These are phyloP conservation scores for Claviceps africana DNA, from an alignment of 2,329 filamentous ascomycete genomes.

Conservation along the genomic window DNA sequence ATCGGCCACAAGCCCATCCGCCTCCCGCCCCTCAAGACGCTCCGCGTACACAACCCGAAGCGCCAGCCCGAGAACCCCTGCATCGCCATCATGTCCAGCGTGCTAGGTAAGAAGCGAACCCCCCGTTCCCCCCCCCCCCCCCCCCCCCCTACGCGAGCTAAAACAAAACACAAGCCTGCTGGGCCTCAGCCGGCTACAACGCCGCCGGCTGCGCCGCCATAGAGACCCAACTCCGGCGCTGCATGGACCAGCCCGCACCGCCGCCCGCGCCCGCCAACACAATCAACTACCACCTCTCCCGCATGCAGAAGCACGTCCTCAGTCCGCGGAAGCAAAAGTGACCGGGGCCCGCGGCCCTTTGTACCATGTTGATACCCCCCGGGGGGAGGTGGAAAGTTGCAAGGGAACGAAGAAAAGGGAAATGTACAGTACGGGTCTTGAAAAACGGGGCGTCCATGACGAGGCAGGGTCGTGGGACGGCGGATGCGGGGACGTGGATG, in stretches of 20 bases:
- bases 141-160: too few species aligned
- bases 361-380: too few species aligned
- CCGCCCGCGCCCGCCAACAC: constrained; percentile 44
- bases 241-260: constrained; percentile 66
- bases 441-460: too few species aligned
- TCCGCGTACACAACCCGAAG: constrained; percentile 42
- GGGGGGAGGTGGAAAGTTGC: too few species aligned
- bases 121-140: background rate
- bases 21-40: constrained; percentile 40
- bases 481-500: too few species aligned
- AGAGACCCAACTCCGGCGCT: constrained; percentile 46
- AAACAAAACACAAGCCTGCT: constrained; percentile 51
- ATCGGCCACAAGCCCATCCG: constrained; percentile 36
- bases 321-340: constrained; percentile 23
- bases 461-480: too few species aligned
- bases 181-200: constrained; percentile 65
- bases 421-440: too few species aligned
- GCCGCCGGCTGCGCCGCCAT: constrained; percentile 43
- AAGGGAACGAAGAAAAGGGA: too few species aligned
- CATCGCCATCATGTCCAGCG: constrained; percentile 41
- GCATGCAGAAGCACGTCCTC: constrained; percentile 62
- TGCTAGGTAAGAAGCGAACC: constrained; percentile 34
- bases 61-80: constrained; percentile 37
- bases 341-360: too few species aligned
- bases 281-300: constrained; percentile 83